Base-by-base conservation (phyloP, 208 protist genomes). In the Trichomonas vaginalis region DNA sequence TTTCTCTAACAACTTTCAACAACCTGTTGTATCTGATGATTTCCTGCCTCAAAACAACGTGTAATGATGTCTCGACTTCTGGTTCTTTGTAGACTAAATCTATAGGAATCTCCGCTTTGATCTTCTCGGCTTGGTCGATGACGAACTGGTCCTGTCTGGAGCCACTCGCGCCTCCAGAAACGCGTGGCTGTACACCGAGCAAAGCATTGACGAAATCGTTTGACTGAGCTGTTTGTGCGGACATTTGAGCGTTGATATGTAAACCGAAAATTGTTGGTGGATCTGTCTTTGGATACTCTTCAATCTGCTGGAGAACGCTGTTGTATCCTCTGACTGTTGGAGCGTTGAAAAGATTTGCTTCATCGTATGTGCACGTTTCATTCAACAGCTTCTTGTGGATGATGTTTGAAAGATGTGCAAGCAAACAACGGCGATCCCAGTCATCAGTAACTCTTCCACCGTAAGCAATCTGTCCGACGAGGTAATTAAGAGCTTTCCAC, bases 391-490 rank as follows among this genome's bases (percentile, higher is more conserved):
- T 96, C 0, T 97, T 97, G 96, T 95, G 97, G 83, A 98, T 97
- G 96, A 98, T 99, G 70, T 97, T 97, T 70, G 97, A 96, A 90
- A 99, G 97, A 96, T 99, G 98, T 0, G 97, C 98, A 95, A 98
- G 97, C 70, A 99, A 96, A 40, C 97, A 98, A 87, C 98, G 97
- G 86, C 98, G 96, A 96, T 99, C 99, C 96, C 98, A 98, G 83
- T 98, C 98, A 97, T 99, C 99, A 23, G 99, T 99, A 32, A 99
- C 98, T 86, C 99, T 98, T 23, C 99, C 99, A 95, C 99, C 99
- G 97, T 99, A 99, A 97, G 99, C 98, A 96, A 99, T 99, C 95
- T 99, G 97, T 35, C 98, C 99, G 96, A 98, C 99, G 86, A 99
- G 98, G 97, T 99, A 99, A 95, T 98, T 98, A 14, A 99, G 96